Evolutionary conservation across 352 stramenopile species (phyloP), one percentile per base, ranked within the genome.

Genomic region (Phytophthora boehmeriae): DNA sequence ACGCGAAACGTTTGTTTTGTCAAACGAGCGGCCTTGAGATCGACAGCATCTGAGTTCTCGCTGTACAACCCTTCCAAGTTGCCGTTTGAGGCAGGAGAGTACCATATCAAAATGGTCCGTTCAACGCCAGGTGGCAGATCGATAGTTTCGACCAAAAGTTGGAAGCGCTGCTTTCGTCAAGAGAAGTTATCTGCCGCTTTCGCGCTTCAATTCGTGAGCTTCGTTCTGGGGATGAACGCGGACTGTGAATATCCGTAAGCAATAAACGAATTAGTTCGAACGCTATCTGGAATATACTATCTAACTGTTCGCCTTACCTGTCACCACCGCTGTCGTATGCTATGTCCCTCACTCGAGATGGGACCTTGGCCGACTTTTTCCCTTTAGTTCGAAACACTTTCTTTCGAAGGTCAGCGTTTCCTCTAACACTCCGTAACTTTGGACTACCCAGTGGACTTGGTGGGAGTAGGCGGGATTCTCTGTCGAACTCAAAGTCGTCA

Each of bases 81-180:
- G 32, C 61, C 71, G 34, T 65, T 80, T 16, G 75, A 70, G 23
- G 64, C 50, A 0, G 86, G 87, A 36, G 76, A 82, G 57, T 96
- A 96, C 88, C 86, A 96, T 50, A 96, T 82, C 22, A 95, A 71
- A 55, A 96, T 93, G n/a, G 85, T 96, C 16, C 88, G 81, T 60
- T 96, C 88, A 9, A 93, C 78, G 23, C 88, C 88, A 54, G 88
- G 88, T 17, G 86, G 74, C n/a, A 96, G 53, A 53, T 95, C 87
- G 51, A 96, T 80, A 6, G 81, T 95, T 68, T 96, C 88, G 22
- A 96, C 87, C 27, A 95, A 61, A 92, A 96, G 56, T 96, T 96
- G 0, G 86, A 88, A n/a, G 72, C 80, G 51, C 64, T 90, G 22
- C 70, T 75, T 25, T 91, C 85, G 28, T 92, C 85, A 22, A 80